Percentiles rank a stretch among this genome's conserved stretches.
phyloP scores from a whole-genome alignment of 1,139 yeast genomes.

The Candida sojae region DNA sequence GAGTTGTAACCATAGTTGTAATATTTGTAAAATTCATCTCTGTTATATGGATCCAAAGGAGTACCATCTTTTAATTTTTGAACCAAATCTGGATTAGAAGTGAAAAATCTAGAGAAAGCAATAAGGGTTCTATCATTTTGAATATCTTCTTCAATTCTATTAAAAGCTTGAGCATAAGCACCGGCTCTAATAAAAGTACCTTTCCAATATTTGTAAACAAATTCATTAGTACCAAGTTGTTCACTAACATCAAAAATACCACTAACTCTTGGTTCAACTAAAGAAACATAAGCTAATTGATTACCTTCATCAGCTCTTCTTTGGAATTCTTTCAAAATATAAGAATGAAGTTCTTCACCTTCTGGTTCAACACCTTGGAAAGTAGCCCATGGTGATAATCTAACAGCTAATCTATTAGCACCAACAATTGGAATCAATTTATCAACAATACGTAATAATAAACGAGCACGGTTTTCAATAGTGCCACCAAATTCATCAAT shows the following conservation, averaged over 20 bases:
- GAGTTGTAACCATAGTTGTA: conserved; percentile 30
- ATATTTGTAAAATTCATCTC: conserved; percentile 23
- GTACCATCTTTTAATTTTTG: conserved; percentile 45
- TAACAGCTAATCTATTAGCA: conserved; percentile 51
- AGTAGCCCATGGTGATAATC: conserved; percentile 62
- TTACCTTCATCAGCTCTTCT: conserved; percentile 39
- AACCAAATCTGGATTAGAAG: conserved; percentile 55
- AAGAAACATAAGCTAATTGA: conserved; percentile 50
- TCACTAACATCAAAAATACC: conserved; percentile 17
- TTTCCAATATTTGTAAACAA: conserved; percentile 45
- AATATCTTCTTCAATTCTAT: conserved; percentile 22
- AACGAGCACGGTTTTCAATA: conserved; percentile 64
- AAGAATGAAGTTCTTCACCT: conserved; percentile 36
- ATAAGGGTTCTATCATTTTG: conserved; percentile 41
- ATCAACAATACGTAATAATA: conserved; percentile 58
- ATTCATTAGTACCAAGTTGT: conserved; percentile 29
- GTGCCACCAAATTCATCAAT: conserved; percentile 32
- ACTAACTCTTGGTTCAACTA: conserved; percentile 47
- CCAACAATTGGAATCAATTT: conserved; percentile 54
- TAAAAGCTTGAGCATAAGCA: conserved; percentile 31
- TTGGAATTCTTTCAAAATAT: conserved; percentile 37
- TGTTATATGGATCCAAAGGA: conserved; percentile 35
- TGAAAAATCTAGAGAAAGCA: conserved; percentile 49
- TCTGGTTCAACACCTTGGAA: conserved; percentile 40
- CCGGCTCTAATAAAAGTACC: conserved; percentile 54